Evolutionary conservation across 352 stramenopile genomes (phyloP), one percentile per base, ranked within the genome.

Genomic region (Globisporangium okanoganense): DNA sequence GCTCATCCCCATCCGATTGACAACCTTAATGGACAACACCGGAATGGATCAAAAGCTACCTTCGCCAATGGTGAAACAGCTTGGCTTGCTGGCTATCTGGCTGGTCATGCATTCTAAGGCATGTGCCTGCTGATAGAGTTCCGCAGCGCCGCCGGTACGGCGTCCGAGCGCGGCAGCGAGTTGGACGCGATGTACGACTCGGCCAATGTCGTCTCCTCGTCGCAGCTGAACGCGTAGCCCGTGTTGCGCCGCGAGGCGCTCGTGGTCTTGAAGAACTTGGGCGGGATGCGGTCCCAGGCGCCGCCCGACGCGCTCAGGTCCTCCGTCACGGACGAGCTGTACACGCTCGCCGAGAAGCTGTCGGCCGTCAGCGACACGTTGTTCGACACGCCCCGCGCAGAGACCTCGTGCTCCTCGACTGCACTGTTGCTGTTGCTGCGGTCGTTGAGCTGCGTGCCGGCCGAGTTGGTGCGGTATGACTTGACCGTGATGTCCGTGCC

Each of bases 141-240:
- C 41, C 82, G 79, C 56, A 87, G 75, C 13, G 82, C 82, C 12
- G 76, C 76, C 9, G 76, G 75, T 50, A 89, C 74, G 41, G 82
- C 82, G 24, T 91, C 78, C 20, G 82, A 88, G 27, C 75, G 71
- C n/a, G 76, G 76, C 52, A 88, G 61, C 64, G 79, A 88, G 64
- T 88, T 92, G 14, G 84, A 92, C 18, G 84, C 84, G 49, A 93
- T 93, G 68, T 91, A 91, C 62, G 80, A 90, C 70, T 94, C 85
- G 48, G 79, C 85, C 16, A 90, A 56, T 44, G 85, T 92, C 47
- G 85, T 94, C 61, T 90, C 80, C 52, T 94, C 82, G 62, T 94
- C 85, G 64, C 81, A 92, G 61, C 82, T 92, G 66, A 94, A 94
- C 29, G 85, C 85, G 54, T 75, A 94, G 45, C 85, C 85, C 9